A percentile compares a stretch with the other conserved stretches of the same genome.
phyloP scores from a whole-genome alignment of 2,329 filamentous ascomycete species.

The Paecilomyces niveus region DNA sequence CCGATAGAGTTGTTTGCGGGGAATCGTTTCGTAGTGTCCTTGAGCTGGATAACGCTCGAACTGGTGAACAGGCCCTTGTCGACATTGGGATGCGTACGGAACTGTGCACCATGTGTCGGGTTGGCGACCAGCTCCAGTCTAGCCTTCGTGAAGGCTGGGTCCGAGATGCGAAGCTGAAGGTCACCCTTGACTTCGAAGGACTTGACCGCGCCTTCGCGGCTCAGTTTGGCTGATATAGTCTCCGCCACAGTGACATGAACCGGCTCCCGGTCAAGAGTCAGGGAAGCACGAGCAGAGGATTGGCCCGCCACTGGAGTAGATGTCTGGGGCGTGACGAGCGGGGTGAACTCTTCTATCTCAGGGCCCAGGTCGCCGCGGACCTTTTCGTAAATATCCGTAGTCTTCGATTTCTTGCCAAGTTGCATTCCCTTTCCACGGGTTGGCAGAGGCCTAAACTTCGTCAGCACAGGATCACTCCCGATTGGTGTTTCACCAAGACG shows the following conservation, averaged over 20 bases:
- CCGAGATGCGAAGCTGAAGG: conserved; percentile 81
- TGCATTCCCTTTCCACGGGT: conserved; percentile 97
- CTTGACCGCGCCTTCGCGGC: conserved; percentile 78
- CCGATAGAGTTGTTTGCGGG: conserved; percentile 90
- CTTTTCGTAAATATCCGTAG: conserved; percentile 93
- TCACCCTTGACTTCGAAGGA: conserved; percentile 88
- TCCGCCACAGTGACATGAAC: conserved; percentile 86
- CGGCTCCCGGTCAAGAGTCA: conserved; percentile 70
- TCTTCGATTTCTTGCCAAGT: conserved; percentile 97
- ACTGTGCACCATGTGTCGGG: conserved; percentile 76
- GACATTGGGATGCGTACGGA: conserved; percentile 94
- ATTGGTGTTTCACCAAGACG: conserved; percentile 18
- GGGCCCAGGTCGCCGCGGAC: conserved; percentile 87
- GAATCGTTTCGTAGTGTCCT: conserved; percentile 80
- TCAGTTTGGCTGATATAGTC: conserved; percentile 81
- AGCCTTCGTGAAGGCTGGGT: conserved; percentile 83
- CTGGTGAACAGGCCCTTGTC: conserved; percentile 81
- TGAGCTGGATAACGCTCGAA: conserved; percentile 79
- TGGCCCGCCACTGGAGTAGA: conserved; percentile 47
- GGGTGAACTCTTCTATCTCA: conserved; percentile 66
- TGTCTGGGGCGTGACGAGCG: conserved; percentile 58
- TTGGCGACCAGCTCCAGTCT: conserved; percentile 74
- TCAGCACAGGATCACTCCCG: conserved; percentile 3
- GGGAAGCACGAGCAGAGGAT: conserved; percentile 52
- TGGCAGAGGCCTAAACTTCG: conserved; percentile 49